Evolutionary conservation across 163 green algal species (phyloP).

Genomic region (Chlamydomonas reinhardtii): DNA sequence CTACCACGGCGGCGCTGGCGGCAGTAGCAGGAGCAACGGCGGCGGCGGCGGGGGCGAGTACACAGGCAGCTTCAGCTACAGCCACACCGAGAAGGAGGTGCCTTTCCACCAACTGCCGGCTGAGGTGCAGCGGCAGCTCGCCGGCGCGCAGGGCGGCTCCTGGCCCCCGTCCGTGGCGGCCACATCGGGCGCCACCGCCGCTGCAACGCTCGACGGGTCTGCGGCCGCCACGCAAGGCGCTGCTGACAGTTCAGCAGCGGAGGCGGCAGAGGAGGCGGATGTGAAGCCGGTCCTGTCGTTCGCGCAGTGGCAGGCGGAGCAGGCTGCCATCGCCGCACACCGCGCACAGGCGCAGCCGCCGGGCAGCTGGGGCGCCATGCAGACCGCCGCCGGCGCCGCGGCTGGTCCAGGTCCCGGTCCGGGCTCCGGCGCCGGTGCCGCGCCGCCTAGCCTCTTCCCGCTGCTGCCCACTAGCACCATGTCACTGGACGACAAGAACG

Average conservation of each 20-base stretch:
- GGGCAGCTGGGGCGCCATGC: not conserved
- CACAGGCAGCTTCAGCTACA: constrained; percentile 48
- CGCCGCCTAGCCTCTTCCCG: not conserved
- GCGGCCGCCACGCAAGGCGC: no score
- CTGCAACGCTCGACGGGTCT: not conserved
- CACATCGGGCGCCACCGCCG: not conserved
- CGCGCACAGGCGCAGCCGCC: not conserved
- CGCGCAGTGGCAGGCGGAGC: constrained; percentile 2
- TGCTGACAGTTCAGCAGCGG: not conserved
- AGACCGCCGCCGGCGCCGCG: no score
- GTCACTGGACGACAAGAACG: not conserved
- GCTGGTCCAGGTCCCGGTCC: no score
- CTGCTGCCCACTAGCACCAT: not conserved
- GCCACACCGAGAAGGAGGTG: constrained; percentile 43
- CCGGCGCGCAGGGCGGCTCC: not conserved
- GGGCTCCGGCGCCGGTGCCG: no score
- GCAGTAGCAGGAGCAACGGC: not conserved
- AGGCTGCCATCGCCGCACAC: not conserved
- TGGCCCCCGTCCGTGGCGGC: not conserved
- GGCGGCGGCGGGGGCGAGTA: not conserved
- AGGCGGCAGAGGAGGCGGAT: not conserved
- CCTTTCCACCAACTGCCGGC: constrained; percentile 9
- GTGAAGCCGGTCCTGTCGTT: constrained; percentile 7
- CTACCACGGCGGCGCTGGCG: not conserved
- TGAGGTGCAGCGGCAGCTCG: constrained; percentile 4